A percentile compares a stretch with the other conserved stretches of the same genome.
Evolutionary conservation across 345 rosid genomes (phyloP).

Genomic region (Punica granatum): DNA sequence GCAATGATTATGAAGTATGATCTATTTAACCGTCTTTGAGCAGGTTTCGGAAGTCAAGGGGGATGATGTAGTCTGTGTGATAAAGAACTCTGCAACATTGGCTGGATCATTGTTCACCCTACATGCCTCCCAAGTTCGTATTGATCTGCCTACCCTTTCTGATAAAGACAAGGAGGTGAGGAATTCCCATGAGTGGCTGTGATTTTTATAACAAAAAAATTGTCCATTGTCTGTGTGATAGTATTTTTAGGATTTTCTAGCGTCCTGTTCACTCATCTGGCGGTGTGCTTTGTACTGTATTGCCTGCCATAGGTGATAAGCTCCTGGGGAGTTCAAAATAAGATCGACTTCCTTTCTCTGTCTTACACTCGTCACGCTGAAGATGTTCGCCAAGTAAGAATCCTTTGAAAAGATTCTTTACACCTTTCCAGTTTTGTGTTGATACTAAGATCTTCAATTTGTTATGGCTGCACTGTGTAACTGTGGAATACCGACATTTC

Average conservation of each 20-base stretch:
- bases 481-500: neutral
- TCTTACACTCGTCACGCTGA: conserved; percentile 93
- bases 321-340: conserved; percentile 89
- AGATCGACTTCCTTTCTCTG: conserved; percentile 91
- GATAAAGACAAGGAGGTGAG: conserved; percentile 83
- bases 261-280: neutral
- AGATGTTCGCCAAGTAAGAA: conserved; percentile 79
- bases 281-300: neutral
- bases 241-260: neutral
- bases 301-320: conserved; percentile 55
- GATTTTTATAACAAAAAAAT: neutral
- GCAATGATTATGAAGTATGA: neutral
- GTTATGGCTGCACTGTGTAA: neutral
- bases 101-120: conserved; percentile 83
- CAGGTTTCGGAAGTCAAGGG: conserved; percentile 86
- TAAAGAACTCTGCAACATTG: conserved; percentile 83
- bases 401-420: neutral
- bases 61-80: conserved; percentile 69
- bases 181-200: neutral
- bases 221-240: no score
- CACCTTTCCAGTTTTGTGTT: neutral
- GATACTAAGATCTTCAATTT: neutral
- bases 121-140: conserved; percentile 83
- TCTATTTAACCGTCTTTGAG: conserved; percentile 1
- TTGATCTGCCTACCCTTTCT: conserved; percentile 81